Conservation (phyloP, 2,329 filamentous ascomycete genomes). For the Zelopaecilomyces penicillatus region DNA sequence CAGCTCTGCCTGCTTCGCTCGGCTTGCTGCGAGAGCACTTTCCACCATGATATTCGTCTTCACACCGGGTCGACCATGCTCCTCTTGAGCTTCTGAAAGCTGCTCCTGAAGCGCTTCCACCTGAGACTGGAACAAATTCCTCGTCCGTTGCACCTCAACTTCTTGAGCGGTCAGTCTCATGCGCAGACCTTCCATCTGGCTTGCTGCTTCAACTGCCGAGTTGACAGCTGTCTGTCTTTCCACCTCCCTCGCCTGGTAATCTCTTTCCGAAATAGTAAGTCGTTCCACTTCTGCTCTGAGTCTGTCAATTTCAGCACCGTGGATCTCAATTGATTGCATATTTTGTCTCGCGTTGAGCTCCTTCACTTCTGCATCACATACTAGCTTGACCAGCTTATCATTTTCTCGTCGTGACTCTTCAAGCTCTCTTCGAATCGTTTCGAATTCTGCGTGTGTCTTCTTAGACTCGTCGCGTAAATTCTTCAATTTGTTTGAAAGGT, state of each 20-base stretch:
- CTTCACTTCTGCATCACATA: conserved; percentile 61
- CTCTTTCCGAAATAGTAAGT: conserved; percentile 52
- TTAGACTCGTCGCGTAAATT: conserved; percentile 62
- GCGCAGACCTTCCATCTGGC: conserved; percentile 49
- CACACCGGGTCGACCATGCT: conserved; percentile 15
- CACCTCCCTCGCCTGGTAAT: conserved; percentile 55
- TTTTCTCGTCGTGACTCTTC: conserved; percentile 50
- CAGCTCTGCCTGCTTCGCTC: conserved; percentile 44
- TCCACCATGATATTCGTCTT: conserved; percentile 33
- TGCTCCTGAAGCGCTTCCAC: conserved; percentile 38
- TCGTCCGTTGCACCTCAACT: conserved; percentile 35
- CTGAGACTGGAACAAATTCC: conserved; percentile 38
- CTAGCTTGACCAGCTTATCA: conserved; percentile 54
- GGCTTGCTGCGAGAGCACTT: conserved; percentile 39
- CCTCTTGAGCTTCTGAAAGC: conserved; percentile 31
- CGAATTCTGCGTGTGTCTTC: conserved; percentile 50
- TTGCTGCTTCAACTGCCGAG: conserved; percentile 50
- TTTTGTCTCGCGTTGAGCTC: conserved; percentile 57
- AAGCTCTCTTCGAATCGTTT: conserved; percentile 49
- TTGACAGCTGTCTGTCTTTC: conserved; percentile 49
- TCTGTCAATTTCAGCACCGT: conserved; percentile 50
- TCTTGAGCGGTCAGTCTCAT: conserved; percentile 47
- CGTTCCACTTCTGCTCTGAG: conserved; percentile 51
- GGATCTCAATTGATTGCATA: conserved; percentile 53
- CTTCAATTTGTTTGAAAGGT: conserved; percentile 59